Conservation (phyloP, 495 filamentous ascomycete genomes). For the Halenospora varia region DNA sequence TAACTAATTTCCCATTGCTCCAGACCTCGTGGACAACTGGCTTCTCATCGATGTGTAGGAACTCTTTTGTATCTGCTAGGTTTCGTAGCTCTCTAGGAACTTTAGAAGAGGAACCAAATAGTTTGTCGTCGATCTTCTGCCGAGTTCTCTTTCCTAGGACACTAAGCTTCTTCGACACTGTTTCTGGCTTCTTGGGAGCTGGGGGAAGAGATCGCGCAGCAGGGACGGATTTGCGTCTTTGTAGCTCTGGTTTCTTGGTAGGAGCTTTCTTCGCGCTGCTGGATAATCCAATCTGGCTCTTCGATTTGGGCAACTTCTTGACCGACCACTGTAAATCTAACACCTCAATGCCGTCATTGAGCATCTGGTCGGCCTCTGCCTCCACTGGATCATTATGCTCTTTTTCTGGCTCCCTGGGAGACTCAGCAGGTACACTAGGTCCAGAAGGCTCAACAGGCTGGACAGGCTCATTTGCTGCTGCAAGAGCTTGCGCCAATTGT, state of each 20-base stretch:
- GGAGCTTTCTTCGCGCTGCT: slow-evolving; percentile 13
- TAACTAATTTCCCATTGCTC: slow-evolving; percentile 49
- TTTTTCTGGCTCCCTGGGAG: no score
- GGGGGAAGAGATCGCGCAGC: no score
- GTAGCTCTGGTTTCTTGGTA: slow-evolving; percentile 7
- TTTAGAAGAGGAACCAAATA: slow-evolving; percentile 14
- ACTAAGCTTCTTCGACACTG: slow-evolving; percentile 38
- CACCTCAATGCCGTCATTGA: slow-evolving; percentile 18
- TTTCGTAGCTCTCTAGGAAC: slow-evolving; percentile 35
- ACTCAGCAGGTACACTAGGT: no score
- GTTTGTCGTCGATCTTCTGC: slow-evolving; percentile 38
- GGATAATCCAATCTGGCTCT: slow-evolving; percentile 13
- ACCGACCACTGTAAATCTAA: slow-evolving; percentile 19
- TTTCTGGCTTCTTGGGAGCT: slow-evolving; percentile 43
- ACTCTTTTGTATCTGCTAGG: slow-evolving; percentile 51
- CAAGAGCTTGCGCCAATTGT: slow-evolving; percentile 16
- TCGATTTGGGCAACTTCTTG: slow-evolving; percentile 16
- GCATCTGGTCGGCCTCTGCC: slow-evolving; percentile 12
- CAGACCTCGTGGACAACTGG: slow-evolving; percentile 45
- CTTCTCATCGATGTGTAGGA: slow-evolving; percentile 44
- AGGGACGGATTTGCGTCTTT: slow-evolving; percentile 29
- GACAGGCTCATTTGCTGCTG: slow-evolving; percentile 6
- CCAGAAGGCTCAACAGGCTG: no score
- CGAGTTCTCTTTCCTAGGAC: slow-evolving; percentile 39
- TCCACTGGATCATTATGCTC: slow-evolving; percentile 6